Percentiles rank a stretch among this genome's conserved stretches.
These are phyloP conservation scores for Aspergillus haitiensis DNA, from an alignment of 495 filamentous ascomycete genomes.

Conservation along the genomic window DNA sequence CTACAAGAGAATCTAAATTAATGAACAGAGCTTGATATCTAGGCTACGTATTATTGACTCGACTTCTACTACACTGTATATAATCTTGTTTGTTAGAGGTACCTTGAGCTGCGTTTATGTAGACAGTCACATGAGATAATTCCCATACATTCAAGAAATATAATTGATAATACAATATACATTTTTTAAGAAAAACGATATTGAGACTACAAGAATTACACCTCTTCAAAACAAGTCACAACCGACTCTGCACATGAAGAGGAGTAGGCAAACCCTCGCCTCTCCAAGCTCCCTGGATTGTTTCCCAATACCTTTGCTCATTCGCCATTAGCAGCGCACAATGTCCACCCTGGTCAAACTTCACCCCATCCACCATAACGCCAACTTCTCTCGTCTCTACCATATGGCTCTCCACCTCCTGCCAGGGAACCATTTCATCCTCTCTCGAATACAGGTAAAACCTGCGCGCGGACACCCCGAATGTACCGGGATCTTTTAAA, in stretches of 20 bases:
- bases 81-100: too few species aligned
- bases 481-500: slow-evolving; percentile 26
- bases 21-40: too few species aligned
- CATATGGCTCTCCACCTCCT: slow-evolving; percentile 36
- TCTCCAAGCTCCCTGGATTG: slow-evolving; percentile 26
- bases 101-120: too few species aligned
- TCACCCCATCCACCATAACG: slow-evolving; percentile 27
- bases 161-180: too few species aligned
- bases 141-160: too few species aligned
- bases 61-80: too few species aligned
- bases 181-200: too few species aligned
- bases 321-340: slow-evolving; percentile 33
- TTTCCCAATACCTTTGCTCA: slow-evolving; percentile 28
- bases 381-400: slow-evolving; percentile 31
- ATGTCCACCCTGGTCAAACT: slow-evolving; percentile 36
- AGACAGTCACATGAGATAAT: too few species aligned
- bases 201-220: too few species aligned
- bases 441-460: slow-evolving; percentile 41
- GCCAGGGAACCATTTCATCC: slow-evolving; percentile 37
- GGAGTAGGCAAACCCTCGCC: slow-evolving; percentile 1
- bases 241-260: background rate
- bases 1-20: too few species aligned
- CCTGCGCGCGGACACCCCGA: slow-evolving; percentile 25
- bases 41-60: too few species aligned
- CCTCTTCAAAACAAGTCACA: background rate